Conservation (phyloP, 495 filamentous ascomycete genomes). For the Penicillium argentinense region DNA sequence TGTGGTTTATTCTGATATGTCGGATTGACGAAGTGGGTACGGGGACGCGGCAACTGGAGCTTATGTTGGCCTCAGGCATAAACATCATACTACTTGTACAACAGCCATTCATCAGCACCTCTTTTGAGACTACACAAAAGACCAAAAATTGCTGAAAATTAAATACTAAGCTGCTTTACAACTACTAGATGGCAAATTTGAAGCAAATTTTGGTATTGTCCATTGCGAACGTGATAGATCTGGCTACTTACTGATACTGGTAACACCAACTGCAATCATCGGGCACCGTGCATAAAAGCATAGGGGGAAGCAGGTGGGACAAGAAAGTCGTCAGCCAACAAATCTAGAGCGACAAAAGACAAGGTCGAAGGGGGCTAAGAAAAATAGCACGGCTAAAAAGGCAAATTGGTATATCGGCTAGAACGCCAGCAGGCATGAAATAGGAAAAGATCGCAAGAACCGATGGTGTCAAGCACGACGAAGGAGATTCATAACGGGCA, state of each 20-base stretch:
- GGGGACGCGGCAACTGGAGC: neutral
- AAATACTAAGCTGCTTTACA: too few species aligned
- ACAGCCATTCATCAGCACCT: too few species aligned
- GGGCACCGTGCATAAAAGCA: slow-evolving; percentile 10
- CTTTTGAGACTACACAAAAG: too few species aligned
- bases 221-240: slow-evolving; percentile 2
- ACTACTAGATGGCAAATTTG: neutral
- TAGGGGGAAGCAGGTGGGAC: slow-evolving; percentile 10
- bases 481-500: slow-evolving; percentile 26
- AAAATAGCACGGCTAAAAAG: slow-evolving; percentile 1
- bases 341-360: slow-evolving; percentile 13
- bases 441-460: slow-evolving; percentile 16
- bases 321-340: slow-evolving; percentile 6
- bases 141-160: too few species aligned
- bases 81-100: too few species aligned
- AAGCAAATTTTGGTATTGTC: slow-evolving; percentile 6
- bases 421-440: slow-evolving; percentile 26
- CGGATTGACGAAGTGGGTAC: neutral
- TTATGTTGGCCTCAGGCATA: slow-evolving; percentile 10
- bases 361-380: neutral
- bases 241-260: slow-evolving; percentile 10
- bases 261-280: slow-evolving; percentile 11
- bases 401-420: slow-evolving; percentile 36
- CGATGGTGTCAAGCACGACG: slow-evolving; percentile 15
- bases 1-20: slow-evolving; percentile 1